A percentile compares a stretch with the other conserved stretches of the same genome.
Conservation (phyloP, 2,329 filamentous ascomycete genomes). For the Talaromyces sp. region DNA sequence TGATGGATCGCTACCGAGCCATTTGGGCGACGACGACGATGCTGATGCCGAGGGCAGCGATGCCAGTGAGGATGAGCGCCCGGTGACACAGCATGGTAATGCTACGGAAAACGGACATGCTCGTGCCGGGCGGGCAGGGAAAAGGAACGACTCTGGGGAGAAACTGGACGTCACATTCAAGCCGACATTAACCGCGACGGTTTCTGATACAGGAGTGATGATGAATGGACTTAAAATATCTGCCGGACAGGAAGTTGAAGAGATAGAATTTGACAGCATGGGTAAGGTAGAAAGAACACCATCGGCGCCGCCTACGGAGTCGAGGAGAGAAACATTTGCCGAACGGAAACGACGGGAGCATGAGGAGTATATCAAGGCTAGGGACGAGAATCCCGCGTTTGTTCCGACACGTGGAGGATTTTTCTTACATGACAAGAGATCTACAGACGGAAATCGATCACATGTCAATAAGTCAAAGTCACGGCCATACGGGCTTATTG, state of each 20-base stretch:
- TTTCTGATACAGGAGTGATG: constrained; percentile 59
- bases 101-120: constrained; percentile 13
- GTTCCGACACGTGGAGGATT: constrained; percentile 92
- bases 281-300: constrained; percentile 36
- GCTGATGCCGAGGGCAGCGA: constrained; percentile 59
- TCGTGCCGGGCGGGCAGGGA: constrained; percentile 27
- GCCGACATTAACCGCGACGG: constrained; percentile 34
- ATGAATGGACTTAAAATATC: constrained; percentile 55
- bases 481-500: constrained; percentile 50
- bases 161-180: constrained; percentile 35
- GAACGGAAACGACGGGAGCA: constrained; percentile 79
- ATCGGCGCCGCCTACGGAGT: constrained; percentile 35
- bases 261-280: constrained; percentile 51
- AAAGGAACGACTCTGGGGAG: constrained; percentile 30
- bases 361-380: constrained; percentile 83
- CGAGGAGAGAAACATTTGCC: constrained; percentile 55
- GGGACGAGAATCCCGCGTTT: constrained; percentile 86
- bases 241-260: constrained; percentile 33
- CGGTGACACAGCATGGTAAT: constrained; percentile 22
- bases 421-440: constrained; percentile 93
- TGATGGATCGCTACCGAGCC: constrained; percentile 57
- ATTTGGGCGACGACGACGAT: constrained; percentile 58
- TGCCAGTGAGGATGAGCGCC: constrained; percentile 50
- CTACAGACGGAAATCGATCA: constrained; percentile 71
- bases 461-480: constrained; percentile 49